phyloP scores from a whole-genome alignment of 306 rosid species.

The Ammopiptanthus mongolicus region DNA sequence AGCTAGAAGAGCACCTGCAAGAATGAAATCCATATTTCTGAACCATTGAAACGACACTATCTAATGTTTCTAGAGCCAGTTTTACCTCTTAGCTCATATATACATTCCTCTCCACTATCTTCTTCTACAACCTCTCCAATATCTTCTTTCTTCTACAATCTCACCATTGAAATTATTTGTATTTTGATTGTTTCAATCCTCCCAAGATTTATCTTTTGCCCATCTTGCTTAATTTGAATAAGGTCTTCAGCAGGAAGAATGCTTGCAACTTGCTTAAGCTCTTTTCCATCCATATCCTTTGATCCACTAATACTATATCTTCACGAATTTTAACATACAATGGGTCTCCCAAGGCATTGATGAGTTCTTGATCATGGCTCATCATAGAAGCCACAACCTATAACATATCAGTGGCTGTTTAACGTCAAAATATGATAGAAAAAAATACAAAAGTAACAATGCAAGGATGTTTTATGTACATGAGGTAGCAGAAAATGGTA shows the following conservation, averaged over 20 bases:
- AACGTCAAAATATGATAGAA: neutral
- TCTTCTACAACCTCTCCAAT: conserved; percentile 58
- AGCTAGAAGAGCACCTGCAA: conserved; percentile 27
- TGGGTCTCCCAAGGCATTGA: conserved; percentile 52
- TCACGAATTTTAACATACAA: conserved; percentile 54
- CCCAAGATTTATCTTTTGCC: conserved; percentile 14
- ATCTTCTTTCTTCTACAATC: neutral
- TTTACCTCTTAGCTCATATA: conserved; percentile 58
- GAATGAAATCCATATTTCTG: conserved; percentile 40
- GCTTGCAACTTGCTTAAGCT: conserved; percentile 13
- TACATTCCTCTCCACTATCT: conserved; percentile 32
- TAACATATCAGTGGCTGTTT: conserved; percentile 3
- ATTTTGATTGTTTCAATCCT: conserved; percentile 22
- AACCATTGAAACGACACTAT: conserved; percentile 53
- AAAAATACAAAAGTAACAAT: neutral
- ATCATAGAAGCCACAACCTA: conserved; percentile 72
- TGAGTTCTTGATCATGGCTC: conserved; percentile 50
- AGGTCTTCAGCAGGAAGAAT: conserved; percentile 26
- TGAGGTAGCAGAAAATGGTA: neutral
- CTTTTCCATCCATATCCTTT: conserved; percentile 22
- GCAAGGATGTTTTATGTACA: neutral
- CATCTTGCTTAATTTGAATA: conserved; percentile 22
- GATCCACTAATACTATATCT: conserved; percentile 23
- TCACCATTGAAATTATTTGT: conserved; percentile 14
- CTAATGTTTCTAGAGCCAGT: conserved; percentile 73